Percentiles rank a stretch among this genome's conserved stretches.
Conservation (phyloP, 2,329 filamentous ascomycete genomes). For the Magnaporthiopsis poae region DNA sequence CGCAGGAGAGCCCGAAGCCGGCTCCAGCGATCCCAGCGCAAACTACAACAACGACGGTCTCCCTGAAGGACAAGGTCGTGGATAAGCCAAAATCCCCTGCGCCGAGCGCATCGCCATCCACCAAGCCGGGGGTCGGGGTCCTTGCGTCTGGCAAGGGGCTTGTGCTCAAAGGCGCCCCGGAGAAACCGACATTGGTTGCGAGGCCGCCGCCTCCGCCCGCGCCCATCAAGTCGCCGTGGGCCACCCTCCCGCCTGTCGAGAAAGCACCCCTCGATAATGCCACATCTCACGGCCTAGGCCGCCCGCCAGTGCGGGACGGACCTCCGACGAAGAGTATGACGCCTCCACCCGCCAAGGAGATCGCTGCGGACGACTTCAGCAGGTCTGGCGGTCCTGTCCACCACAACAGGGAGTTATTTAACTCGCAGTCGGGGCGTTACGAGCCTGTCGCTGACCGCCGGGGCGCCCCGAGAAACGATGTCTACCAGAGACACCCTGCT, state of each 20-base stretch:
- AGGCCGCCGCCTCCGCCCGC: slow-evolving; percentile 59
- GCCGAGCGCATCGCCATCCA: slow-evolving; percentile 27
- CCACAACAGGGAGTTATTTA: slow-evolving; percentile 70
- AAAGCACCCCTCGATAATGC: slow-evolving; percentile 61
- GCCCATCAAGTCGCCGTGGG: slow-evolving; percentile 86
- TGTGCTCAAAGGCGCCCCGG: slow-evolving; percentile 55
- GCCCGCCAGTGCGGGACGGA: slow-evolving; percentile 20
- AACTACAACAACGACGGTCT: slow-evolving; percentile 14
- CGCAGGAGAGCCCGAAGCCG: slow-evolving; percentile 5
- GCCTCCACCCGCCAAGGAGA: slow-evolving; percentile 61
- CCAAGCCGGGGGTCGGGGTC: slow-evolving; percentile 31
- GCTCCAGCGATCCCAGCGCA: slow-evolving; percentile 14
- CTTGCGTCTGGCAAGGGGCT: slow-evolving; percentile 49
- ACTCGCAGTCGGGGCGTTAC: slow-evolving; percentile 89
- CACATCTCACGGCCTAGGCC: slow-evolving; percentile 29
- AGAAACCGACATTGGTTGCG: slow-evolving; percentile 63
- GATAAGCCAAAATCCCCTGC: slow-evolving; percentile 39
- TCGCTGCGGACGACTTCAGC: slow-evolving; percentile 88
- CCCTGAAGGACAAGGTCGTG: slow-evolving; percentile 19
- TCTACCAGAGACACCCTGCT: slow-evolving; percentile 55
- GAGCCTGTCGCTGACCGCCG: slow-evolving; percentile 78
- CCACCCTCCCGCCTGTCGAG: slow-evolving; percentile 72
- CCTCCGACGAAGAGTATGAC: slow-evolving; percentile 38
- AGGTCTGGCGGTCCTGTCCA: slow-evolving; percentile 54
- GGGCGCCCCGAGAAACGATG: slow-evolving; percentile 57